A percentile compares a stretch with the other conserved stretches of the same genome.
Evolutionary conservation across 768 basidiomycete genomes (phyloP).

Genomic region (Naganishia antarctica): DNA sequence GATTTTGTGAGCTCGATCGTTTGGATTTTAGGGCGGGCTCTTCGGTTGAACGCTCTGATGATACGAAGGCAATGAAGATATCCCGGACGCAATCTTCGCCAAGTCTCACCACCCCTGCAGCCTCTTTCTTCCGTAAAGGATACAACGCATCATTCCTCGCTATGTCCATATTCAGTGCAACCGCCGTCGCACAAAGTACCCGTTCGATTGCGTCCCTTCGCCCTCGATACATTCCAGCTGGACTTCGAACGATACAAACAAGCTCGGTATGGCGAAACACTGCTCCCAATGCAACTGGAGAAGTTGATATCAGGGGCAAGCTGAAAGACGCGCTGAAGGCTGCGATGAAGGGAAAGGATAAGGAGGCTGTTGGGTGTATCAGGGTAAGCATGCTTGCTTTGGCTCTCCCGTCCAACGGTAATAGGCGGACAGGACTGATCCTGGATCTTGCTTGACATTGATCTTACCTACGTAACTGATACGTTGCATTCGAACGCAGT

Average conservation of each 20-base stretch:
- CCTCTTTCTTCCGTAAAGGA: too few relatives aligned
- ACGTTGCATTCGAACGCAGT: too few relatives aligned
- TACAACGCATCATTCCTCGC: too few relatives aligned
- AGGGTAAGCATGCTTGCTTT: constrained; percentile 34
- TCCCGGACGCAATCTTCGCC: not conserved
- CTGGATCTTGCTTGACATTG: not conserved
- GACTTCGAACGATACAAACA: constrained; percentile 2
- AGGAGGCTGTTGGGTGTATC: constrained; percentile 36
- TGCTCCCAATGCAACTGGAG: not conserved
- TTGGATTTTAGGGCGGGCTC: too few relatives aligned
- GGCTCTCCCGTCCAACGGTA: too few relatives aligned
- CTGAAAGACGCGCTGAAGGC: constrained; percentile 46
- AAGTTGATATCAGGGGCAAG: constrained; percentile 31
- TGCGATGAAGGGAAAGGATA: constrained; percentile 47
- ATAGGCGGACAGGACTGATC: not conserved
- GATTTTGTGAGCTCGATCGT: too few relatives aligned
- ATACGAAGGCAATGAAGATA: too few relatives aligned
- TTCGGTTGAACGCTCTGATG: too few relatives aligned
- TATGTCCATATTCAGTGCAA: constrained; percentile 2
- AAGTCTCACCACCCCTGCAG: not conserved
- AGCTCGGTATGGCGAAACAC: not conserved
- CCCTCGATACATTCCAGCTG: not conserved
- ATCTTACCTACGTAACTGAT: too few relatives aligned
- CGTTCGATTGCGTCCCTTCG: not conserved
- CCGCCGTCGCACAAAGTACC: not conserved